Evolutionary conservation across 345 rosid genomes (phyloP).

Genomic region (Citrus medica): DNA sequence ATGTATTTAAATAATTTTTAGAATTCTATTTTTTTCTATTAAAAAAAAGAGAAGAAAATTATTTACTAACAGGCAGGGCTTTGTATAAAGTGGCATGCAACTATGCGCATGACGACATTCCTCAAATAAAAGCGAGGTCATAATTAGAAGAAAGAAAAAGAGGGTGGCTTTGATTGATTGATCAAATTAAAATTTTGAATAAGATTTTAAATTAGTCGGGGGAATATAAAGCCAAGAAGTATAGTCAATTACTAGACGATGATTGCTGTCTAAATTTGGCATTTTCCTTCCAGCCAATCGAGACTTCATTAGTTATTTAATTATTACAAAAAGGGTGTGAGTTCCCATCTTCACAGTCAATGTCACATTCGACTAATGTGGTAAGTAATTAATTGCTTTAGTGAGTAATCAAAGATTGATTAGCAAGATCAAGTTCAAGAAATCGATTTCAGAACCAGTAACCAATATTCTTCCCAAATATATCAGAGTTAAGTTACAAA

Average conservation of each 20-base stretch:
- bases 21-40: background rate
- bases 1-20: too few relatives aligned
- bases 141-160: too few relatives aligned
- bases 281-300: background rate
- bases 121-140: background rate
- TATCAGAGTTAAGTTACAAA: background rate
- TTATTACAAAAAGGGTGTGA: background rate
- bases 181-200: background rate
- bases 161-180: background rate
- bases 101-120: background rate
- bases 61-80: background rate
- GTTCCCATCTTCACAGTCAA: background rate
- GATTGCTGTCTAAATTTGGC: background rate
- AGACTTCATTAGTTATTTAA: too few relatives aligned
- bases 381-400: too few relatives aligned
- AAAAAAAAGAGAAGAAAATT: too few relatives aligned
- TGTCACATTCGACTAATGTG: too few relatives aligned
- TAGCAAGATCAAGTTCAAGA: too few relatives aligned
- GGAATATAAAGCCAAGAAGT: background rate
- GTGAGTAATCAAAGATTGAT: too few relatives aligned
- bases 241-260: background rate
- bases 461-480: background rate
- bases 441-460: background rate
- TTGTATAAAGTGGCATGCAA: background rate
- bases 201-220: background rate